These are phyloP conservation scores for Raphanus raphanistrum DNA, from an alignment of 345 rosid genomes.

Conservation along the genomic window DNA sequence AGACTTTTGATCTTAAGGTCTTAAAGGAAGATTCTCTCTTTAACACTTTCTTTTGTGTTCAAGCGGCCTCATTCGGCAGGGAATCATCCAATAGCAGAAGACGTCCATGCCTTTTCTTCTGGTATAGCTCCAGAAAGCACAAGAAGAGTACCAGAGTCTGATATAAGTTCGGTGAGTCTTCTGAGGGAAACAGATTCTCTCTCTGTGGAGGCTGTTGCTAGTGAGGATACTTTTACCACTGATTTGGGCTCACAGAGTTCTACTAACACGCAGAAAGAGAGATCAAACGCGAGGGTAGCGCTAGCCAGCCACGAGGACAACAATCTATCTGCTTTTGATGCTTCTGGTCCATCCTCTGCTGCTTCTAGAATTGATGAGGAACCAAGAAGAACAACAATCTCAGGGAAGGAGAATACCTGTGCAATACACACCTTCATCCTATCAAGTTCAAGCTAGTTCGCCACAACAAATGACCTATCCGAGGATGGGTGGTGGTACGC, in stretches of 20 bases:
- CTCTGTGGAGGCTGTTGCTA: slow-evolving; percentile 48
- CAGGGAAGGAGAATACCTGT: slow-evolving; percentile 51
- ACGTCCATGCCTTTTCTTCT: slow-evolving; percentile 48
- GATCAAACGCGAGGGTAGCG: slow-evolving; percentile 37
- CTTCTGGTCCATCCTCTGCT: slow-evolving; percentile 40
- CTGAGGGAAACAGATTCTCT: slow-evolving; percentile 49
- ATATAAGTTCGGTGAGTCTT: slow-evolving; percentile 45
- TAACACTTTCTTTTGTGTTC: slow-evolving; percentile 71
- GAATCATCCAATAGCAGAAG: slow-evolving; percentile 54
- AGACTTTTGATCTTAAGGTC: slow-evolving; percentile 21
- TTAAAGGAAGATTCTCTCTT: slow-evolving; percentile 57
- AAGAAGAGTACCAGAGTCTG: slow-evolving; percentile 51
- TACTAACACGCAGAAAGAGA: slow-evolving; percentile 41
- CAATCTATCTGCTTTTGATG: slow-evolving; percentile 42
- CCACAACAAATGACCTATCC: slow-evolving; percentile 50
- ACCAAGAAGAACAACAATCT: slow-evolving; percentile 59
- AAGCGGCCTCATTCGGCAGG: slow-evolving; percentile 71
- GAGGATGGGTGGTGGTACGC: slow-evolving; percentile 49
- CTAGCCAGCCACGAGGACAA: slow-evolving; percentile 42
- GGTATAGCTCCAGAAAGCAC: slow-evolving; percentile 52
- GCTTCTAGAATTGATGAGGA: slow-evolving; percentile 47
- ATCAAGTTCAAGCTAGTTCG: slow-evolving; percentile 46
- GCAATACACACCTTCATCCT: slow-evolving; percentile 44
- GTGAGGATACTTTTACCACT: slow-evolving; percentile 44
- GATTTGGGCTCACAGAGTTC: slow-evolving; percentile 43